Base-by-base conservation (phyloP, 176 grass and related monocot genomes). In the Triticum timopheevii region DNA sequence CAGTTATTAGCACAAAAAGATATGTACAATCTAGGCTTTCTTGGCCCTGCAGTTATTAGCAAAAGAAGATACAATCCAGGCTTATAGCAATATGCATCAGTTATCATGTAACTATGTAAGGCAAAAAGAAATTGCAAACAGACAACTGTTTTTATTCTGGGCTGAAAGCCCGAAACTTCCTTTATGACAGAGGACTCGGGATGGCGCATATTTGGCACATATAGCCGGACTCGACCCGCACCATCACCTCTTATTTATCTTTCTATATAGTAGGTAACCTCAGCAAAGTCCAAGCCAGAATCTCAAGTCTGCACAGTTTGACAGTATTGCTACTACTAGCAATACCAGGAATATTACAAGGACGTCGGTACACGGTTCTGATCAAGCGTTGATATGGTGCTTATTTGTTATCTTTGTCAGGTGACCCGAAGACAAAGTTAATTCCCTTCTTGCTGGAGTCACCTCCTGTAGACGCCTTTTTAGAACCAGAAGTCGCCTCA, bases 361-460 rank as follows among this genome's bases (percentile, higher is more conserved):
- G 62, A 13, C 15, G 10, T 11, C 80, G 69, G 50, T 23, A 70
- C 17, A 38, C 17, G n/a, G 28, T 86, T 23, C 56, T 73, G 65
- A 64, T 78, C 65, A 40, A 84, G 44, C 31, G 35, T 10, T 2
- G 39, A 78, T 47, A 36, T 22, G 56, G 67, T 45, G 62, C 40
- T 59, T 83, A 87, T 83, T 87, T 84, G 47, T 47, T 39, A 0
- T 69, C 70, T 47, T 87, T 63, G 7, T 84, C 62, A 0, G 77
- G 68, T 11, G 67, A 69, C 47, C 31, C 61, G 28, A 61, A 74
- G 22, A 49, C 47, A 75, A 68, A 75, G 35, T 91, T 75, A 28
- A 76, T 69, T 36, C 66, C 67, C n/a, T 84, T 90, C 31, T 75
- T 87, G 59, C 35, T 70, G 49, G 78, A 88, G 27, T 22, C 80